Evolutionary conservation across 257 asterid genomes (phyloP), one percentile per base, ranked within the genome.

Genomic region (Capsicum rhomboideum): DNA sequence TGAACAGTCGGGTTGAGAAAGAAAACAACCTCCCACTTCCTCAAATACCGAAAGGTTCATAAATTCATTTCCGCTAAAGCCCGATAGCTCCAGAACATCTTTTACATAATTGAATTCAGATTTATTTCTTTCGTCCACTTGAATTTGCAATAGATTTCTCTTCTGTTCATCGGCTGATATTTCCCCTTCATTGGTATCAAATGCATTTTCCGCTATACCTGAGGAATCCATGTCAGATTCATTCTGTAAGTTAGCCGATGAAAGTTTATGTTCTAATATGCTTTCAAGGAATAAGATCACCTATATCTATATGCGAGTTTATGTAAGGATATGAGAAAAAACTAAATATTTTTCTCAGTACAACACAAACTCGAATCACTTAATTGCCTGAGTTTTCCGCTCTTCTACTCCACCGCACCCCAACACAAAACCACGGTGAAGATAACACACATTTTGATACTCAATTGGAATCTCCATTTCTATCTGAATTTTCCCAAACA

Each of bases 1-100:
- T 8, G 82, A 82, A 54, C 55, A 85, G 1, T 75, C 91, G 0
- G 88, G 86, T 59, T 84, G 88, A 28, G 84, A 85, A 17, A 77
- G 86, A 26, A 87, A 53, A 53, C 88, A 69, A 2, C 87, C 93
- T 86, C 89, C 92, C 0, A 91, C 89, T 87, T 91, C 94, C 4
- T 90, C 92, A 13, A 91, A 92, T 82, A 92, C 79, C n/a, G 85
- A 78, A 0, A 94, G 95, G 86, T 90, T 83, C 93, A 92, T 87
- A 4, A 79, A 68, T 83, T 88, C 93, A 42, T 91, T 85, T 46
- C 88, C 83, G 28, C 86, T 92, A 91, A 94, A 92, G 3, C 98
- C 99, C 0, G 98, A 92, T 10, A 92, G 88, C 37, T 93, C 93
- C 29, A 96, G 61, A 16, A 94, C 90, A 53, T 92, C 95, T 78